Conservation (phyloP, 148 eudicot genomes). For the Spergularia bocconei region DNA sequence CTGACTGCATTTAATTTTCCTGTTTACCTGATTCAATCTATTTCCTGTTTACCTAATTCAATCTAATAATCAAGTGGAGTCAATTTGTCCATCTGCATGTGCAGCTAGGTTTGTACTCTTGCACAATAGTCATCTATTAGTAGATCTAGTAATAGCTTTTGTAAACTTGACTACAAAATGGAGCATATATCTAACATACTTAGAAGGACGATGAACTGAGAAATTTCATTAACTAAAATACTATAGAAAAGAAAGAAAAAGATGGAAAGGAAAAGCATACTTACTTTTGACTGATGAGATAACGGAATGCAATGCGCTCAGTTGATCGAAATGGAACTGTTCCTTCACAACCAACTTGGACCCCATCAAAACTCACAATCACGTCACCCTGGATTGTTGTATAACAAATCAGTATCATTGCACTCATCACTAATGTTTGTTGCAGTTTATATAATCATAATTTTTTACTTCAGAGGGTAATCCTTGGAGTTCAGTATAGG, state of each 20-base stretch:
- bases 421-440: background rate
- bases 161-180: background rate
- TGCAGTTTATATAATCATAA: background rate
- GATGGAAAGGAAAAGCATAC: background rate
- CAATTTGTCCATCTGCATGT: background rate
- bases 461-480: constrained; percentile 4
- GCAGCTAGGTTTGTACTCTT: background rate
- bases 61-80: no score
- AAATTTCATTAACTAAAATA: background rate
- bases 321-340: constrained; percentile 94
- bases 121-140: background rate
- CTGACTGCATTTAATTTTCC: background rate
- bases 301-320: constrained; percentile 97
- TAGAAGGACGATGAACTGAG: no score
- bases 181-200: background rate
- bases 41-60: no score
- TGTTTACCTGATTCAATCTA: no score
- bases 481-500: background rate
- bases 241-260: background rate
- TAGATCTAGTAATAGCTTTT: background rate
- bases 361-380: constrained; percentile 81
- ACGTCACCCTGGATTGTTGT: constrained; percentile 75
- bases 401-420: constrained; percentile 14
- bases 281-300: constrained; percentile 94
- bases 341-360: constrained; percentile 84